phyloP scores from a whole-genome alignment of 2,329 filamentous ascomycete genomes.

The Colletotrichum sublineola region DNA sequence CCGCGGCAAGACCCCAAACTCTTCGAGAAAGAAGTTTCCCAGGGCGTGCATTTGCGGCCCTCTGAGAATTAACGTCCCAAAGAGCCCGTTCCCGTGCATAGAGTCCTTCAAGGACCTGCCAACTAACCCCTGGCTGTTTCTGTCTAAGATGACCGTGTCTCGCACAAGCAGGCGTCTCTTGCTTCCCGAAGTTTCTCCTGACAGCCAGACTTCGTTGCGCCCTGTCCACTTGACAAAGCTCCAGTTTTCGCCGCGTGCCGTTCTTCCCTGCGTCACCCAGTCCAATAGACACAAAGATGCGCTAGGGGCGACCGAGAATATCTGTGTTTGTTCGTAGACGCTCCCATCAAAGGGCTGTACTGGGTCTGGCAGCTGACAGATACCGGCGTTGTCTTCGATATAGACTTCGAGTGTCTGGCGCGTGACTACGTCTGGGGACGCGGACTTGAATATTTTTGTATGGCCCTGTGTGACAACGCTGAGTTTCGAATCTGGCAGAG shows the following conservation, averaged over 20 bases:
- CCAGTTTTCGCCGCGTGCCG: conserved; percentile 91
- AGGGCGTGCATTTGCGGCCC: conserved; percentile 77
- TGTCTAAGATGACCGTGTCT: conserved; percentile 84
- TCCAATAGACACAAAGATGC: conserved; percentile 85
- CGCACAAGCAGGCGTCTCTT: conserved; percentile 78
- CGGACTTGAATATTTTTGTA: conserved; percentile 94
- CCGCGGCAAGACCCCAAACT: conserved; percentile 83
- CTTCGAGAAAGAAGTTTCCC: conserved; percentile 80
- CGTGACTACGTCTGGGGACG: conserved; percentile 67
- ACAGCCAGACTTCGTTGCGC: conserved; percentile 86
- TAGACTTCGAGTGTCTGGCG: conserved; percentile 67
- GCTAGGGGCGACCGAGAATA: conserved; percentile 72
- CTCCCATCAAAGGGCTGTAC: conserved; percentile 91
- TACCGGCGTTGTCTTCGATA: conserved; percentile 64
- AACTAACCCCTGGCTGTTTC: conserved; percentile 54
- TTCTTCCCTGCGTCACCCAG: conserved; percentile 92
- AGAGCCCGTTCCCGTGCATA: conserved; percentile 81
- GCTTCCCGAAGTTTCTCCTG: conserved; percentile 49
- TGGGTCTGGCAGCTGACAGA: conserved; percentile 87
- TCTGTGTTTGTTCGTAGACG: conserved; percentile 86
- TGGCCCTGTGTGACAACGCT: conserved; percentile 80
- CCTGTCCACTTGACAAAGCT: conserved; percentile 83
- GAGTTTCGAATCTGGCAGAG: conserved; percentile 76
- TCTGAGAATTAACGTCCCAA: conserved; percentile 87
- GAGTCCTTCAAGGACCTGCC: conserved; percentile 65